These are phyloP conservation scores for Solanum lycopersicoides DNA, from an alignment of 257 asterid species.

Conservation along the genomic window DNA sequence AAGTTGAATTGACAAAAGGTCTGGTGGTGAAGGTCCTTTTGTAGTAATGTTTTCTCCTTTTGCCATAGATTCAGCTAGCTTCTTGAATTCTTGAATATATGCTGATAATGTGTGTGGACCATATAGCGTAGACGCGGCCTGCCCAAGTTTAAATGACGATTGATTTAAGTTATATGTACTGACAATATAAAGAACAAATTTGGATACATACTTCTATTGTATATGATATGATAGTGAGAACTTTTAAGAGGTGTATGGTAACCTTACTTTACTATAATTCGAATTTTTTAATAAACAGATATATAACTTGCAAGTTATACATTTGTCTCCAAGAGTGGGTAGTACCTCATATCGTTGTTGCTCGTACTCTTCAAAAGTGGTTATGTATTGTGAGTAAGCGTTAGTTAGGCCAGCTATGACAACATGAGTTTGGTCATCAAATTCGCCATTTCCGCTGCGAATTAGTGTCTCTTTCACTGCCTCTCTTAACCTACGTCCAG, in stretches of 20 bases:
- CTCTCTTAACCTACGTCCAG: slow-evolving; percentile 52
- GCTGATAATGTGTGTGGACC: slow-evolving; percentile 65
- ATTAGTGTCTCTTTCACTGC: slow-evolving; percentile 43
- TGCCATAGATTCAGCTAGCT: slow-evolving; percentile 37
- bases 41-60: slow-evolving; percentile 15
- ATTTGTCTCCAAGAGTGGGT: background rate
- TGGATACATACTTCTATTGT: background rate
- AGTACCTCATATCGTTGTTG: slow-evolving; percentile 53
- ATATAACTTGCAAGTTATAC: background rate
- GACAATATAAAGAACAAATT: background rate
- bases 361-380: slow-evolving; percentile 49
- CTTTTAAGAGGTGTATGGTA: background rate
- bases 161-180: background rate
- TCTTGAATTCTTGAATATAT: slow-evolving; percentile 59
- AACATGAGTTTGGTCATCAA: slow-evolving; percentile 18
- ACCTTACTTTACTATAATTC: background rate
- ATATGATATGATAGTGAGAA: background rate
- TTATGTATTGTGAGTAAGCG: slow-evolving; percentile 43
- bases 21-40: slow-evolving; percentile 40
- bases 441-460: slow-evolving; percentile 32
- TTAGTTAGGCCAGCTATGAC: slow-evolving; percentile 56
- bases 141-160: background rate
- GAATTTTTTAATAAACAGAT: background rate
- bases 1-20: slow-evolving; percentile 37
- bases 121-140: slow-evolving; percentile 58